Conservation (phyloP, 2,329 filamentous ascomycete genomes). For the Hypomyces rosellus region DNA sequence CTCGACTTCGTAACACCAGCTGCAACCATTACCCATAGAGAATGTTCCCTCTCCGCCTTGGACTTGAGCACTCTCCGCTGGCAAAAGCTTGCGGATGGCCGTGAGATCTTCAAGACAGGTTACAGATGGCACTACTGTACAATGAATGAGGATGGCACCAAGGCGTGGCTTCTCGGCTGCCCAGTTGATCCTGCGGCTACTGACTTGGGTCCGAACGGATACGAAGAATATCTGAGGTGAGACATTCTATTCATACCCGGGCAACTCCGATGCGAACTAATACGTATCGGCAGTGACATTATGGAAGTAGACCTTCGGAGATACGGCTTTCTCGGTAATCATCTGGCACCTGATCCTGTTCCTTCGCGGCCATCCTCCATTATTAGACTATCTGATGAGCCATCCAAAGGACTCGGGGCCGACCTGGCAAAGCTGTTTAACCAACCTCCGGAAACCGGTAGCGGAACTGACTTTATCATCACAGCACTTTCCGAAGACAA, state of each 20-base stretch:
- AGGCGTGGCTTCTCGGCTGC: slow-evolving; percentile 94
- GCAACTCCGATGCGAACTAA: background rate
- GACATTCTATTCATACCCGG: slow-evolving; percentile 4
- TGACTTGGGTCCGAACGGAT: slow-evolving; percentile 60
- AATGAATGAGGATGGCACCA: slow-evolving; percentile 89
- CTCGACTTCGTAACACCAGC: slow-evolving; percentile 93
- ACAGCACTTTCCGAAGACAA: slow-evolving; percentile 79
- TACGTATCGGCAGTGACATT: slow-evolving; percentile 56
- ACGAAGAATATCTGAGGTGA: slow-evolving; percentile 78
- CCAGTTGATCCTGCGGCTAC: slow-evolving; percentile 64
- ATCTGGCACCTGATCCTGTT: slow-evolving; percentile 50
- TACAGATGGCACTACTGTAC: slow-evolving; percentile 99
- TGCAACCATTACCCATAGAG: slow-evolving; percentile 74
- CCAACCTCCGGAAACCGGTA: slow-evolving; percentile 73
- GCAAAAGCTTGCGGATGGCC: slow-evolving; percentile 91
- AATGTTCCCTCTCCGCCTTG: slow-evolving; percentile 84
- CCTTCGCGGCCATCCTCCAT: slow-evolving; percentile 45
- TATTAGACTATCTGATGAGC: slow-evolving; percentile 42
- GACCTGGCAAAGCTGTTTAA: slow-evolving; percentile 88
- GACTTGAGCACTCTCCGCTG: slow-evolving; percentile 83
- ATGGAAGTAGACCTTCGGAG: slow-evolving; percentile 88
- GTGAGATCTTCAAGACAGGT: slow-evolving; percentile 85
- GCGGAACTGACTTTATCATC: slow-evolving; percentile 84
- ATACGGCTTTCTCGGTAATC: slow-evolving; percentile 85
- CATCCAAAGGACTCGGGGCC: slow-evolving; percentile 66